Percentiles rank a stretch among this genome's conserved stretches.
Evolutionary conservation across 768 basidiomycete genomes (phyloP).

Genomic region (Chalciporus piperatus): DNA sequence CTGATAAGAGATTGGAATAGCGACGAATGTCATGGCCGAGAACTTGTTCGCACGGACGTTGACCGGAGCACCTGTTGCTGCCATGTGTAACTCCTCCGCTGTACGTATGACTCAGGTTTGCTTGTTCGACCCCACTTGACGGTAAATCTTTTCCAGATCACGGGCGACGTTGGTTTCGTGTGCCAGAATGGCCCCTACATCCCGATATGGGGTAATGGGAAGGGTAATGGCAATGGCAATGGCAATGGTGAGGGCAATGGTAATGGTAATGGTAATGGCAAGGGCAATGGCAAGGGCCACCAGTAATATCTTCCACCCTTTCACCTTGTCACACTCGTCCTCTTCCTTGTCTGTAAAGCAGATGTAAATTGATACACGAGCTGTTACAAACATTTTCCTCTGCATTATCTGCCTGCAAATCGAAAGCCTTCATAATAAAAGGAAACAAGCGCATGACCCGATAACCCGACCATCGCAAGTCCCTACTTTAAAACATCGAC

Average conservation of each 20-base stretch:
- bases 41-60: conserved; percentile 46
- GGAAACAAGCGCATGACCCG: conserved; percentile 3
- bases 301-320: no score
- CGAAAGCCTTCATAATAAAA: background rate
- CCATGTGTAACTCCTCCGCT: conserved; percentile 53
- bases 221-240: no score
- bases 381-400: conserved; percentile 29
- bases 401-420: conserved; percentile 12
- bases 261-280: no score
- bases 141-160: conserved; percentile 29
- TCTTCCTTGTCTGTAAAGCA: conserved; percentile 14
- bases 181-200: conserved; percentile 48
- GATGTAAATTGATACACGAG: conserved; percentile 23
- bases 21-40: conserved; percentile 48
- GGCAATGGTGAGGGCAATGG: no score
- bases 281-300: no score
- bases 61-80: conserved; percentile 41
- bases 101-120: conserved; percentile 27
- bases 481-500: conserved; percentile 10
- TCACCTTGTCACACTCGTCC: no score
- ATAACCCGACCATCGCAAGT: background rate
- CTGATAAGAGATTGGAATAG: background rate
- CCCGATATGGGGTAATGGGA: no score
- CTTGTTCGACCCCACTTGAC: background rate
- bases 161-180: conserved; percentile 47